Percentiles rank a stretch among this genome's conserved stretches.
These are phyloP conservation scores for Pichia phayaonensis DNA, from an alignment of 805 yeast species.

Conservation along the genomic window DNA sequence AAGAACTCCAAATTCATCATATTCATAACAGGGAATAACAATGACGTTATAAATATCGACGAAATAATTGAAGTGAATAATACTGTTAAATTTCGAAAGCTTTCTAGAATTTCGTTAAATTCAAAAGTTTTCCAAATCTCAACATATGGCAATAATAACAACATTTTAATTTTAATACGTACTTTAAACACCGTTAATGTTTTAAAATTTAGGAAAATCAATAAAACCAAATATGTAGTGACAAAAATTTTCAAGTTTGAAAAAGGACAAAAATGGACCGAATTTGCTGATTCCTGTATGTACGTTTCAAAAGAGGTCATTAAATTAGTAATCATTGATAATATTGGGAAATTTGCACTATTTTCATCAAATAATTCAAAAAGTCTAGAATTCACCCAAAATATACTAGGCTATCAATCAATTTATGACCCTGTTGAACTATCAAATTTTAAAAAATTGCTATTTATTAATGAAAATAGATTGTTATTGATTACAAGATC, in stretches of 20 bases:
- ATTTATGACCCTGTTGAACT: constrained; percentile 41
- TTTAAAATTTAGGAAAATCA: background rate
- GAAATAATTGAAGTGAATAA: background rate
- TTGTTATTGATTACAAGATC: constrained; percentile 37
- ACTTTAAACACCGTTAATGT: background rate
- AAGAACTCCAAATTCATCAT: background rate
- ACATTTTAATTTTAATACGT: background rate
- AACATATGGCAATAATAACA: background rate
- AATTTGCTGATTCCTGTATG: constrained; percentile 4
- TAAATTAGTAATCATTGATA: constrained; percentile 37
- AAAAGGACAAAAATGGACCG: constrained; percentile 4
- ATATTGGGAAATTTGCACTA: constrained; percentile 44
- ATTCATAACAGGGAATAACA: background rate
- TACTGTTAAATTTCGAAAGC: background rate
- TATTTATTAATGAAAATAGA: constrained; percentile 34
- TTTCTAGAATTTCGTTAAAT: background rate
- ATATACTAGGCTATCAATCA: constrained; percentile 11
- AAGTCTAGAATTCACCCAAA: background rate
- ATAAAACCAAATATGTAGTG: background rate
- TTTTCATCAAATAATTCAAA: constrained; percentile 22
- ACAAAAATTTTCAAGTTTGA: constrained; percentile 2
- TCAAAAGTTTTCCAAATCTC: background rate
- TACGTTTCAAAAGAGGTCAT: background rate
- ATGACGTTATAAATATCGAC: no score
- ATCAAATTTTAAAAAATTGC: constrained; percentile 46